Conservation (phyloP, 306 rosid genomes). For the Lathyrus oleraceus region DNA sequence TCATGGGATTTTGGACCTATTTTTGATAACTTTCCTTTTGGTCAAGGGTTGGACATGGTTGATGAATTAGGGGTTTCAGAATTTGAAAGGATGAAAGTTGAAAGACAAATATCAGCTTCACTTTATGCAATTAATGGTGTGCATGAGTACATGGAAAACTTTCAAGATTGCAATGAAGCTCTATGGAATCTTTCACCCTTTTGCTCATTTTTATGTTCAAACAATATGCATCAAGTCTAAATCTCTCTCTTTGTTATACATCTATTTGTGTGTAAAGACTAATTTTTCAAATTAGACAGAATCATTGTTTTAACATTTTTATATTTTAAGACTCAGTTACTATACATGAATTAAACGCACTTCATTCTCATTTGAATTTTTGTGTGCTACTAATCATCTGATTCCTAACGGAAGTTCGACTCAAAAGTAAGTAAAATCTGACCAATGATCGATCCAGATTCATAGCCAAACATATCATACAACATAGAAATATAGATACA, state of each 20-base stretch:
- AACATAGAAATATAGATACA: neutral
- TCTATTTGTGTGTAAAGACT: neutral
- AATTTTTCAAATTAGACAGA: neutral
- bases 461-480: neutral
- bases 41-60: constrained; percentile 48
- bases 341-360: neutral
- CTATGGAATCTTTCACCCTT: constrained; percentile 78
- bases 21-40: constrained; percentile 46
- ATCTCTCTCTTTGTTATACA: neutral
- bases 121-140: constrained; percentile 83
- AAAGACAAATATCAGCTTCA: constrained; percentile 85
- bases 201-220: constrained; percentile 53
- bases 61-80: constrained; percentile 48
- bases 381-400: no score
- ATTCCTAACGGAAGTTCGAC: no score
- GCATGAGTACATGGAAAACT: constrained; percentile 73
- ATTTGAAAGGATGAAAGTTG: constrained; percentile 83
- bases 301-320: neutral
- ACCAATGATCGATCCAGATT: no score
- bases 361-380: neutral
- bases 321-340: neutral
- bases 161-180: constrained; percentile 59
- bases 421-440: neutral
- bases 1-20: constrained; percentile 45
- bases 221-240: neutral